Base-by-base conservation (phyloP, 202 grass and related monocot species). In the Bolboschoenoplectus hybrid region DNA sequence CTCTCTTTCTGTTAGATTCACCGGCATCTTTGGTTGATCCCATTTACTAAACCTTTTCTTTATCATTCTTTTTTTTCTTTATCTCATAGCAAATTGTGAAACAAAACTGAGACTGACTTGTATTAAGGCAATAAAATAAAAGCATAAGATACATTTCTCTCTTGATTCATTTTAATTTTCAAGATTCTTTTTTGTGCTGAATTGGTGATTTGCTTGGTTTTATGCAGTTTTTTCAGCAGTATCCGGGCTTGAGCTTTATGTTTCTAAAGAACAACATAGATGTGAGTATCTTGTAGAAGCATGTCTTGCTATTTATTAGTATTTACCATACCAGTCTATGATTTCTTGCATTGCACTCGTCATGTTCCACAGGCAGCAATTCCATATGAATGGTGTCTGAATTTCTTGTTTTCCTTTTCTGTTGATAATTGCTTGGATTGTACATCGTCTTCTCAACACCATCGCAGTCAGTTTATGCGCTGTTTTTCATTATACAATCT, bases 161-260 rank as follows among this genome's bases (percentile, higher is more conserved):
- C 19, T 49, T 20, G 14, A 40, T 32, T 17, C 16, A 19, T 32
- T 80, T 80, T 39, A 80, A 2, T 65, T 44, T 35, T 65, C 46
- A 3, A 49, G 16, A 39, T 52, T 38, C 9, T 67, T 84, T 63
- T 60, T 70, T 60, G 10, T 40, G 52, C 71, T 90, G 26, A 86
- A 77, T 63, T 36, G 69, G 52, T 74, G 45, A 55, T 85, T 85
- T 88, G 7, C 51, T 86, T 46, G 19, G 10, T 67, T 60, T 41
- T 85, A 70, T 86, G 40, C 96, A 98, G 96, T 98, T 34, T 90
- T 95, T 81, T 98, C 96, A 6, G 96, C 96, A 2, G 91, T 98
- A 75, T 98, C 91, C 0, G 96, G 96, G 77, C 87, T 98, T 7
- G 91, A 98, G 85, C 81, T 98, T 63, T 94, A 90, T 3, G 74